Base-by-base conservation (phyloP, 352 stramenopile genomes). In the Phytophthora tentaculata region DNA sequence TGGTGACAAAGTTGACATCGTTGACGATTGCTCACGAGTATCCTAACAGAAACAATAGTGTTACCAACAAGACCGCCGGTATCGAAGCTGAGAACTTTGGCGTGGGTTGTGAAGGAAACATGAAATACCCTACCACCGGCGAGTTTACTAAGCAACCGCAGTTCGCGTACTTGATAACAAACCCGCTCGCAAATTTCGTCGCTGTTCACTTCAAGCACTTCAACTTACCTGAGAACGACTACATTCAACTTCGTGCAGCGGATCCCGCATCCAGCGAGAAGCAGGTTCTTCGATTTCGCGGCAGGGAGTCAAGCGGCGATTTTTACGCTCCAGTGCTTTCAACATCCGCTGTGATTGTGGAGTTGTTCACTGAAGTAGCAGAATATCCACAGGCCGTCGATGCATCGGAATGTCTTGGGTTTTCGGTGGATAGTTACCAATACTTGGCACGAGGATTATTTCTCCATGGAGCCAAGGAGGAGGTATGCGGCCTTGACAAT, bases 161-260 rank as follows among this genome's bases (percentile, higher is more conserved):
- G 39, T 82, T 79, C 50, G 61, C 69, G 8, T 82, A 73, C 65
- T 58, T 72, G 32, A 60, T 91, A 44, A 73, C 71, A 23, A 79
- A 84, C 56, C 61, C 71, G 5, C 26, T 74, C 5, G 85, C 81
- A 2, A 60, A 81, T 47, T 90, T 91, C 39, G 62, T 90, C 48
- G 61, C 79, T 23, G 48, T 94, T 19, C 77, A 91, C 65, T 89
- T 92, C 49, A 61, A 71, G 12, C n/a, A 75, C 32, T 90, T 94
- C 55, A 85, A 90, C 52, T 62, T 94, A 1, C 83, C 82, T 0
- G 23, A 60, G 10, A 71, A 71, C 12, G 83, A 94, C 56, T 84
- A 81, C 51, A 58, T 94, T 29, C 52, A 81, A 24, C 35, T 94
- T 4, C 64, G 67, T 12, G 47, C 81, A 1, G 73, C 74, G 6